phyloP scores from a whole-genome alignment of 208 protist species.

The Dictyostelium gargantuum region DNA sequence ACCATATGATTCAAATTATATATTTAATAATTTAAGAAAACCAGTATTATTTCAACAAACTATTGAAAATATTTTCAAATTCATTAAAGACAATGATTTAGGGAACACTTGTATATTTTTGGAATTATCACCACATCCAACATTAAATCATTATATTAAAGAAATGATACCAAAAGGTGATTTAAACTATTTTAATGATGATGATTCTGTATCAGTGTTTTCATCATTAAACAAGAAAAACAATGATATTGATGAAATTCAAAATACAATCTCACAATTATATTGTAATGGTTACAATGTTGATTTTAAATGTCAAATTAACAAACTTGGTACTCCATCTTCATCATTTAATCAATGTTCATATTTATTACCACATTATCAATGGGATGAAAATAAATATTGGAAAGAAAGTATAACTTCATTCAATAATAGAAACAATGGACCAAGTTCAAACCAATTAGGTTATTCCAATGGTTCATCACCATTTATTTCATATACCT shows the following conservation, averaged over 20 bases:
- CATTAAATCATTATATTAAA: background rate
- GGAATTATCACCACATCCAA: constrained; percentile 33
- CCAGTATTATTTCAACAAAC: constrained; percentile 5
- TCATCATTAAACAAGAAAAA: constrained; percentile 9
- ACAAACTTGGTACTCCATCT: background rate
- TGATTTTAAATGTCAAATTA: background rate
- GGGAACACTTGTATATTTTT: background rate
- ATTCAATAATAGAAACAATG: background rate
- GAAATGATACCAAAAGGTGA: background rate
- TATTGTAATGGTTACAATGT: background rate
- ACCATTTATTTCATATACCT: background rate
- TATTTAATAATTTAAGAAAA: background rate
- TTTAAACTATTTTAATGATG: background rate
- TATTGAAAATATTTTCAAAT: background rate
- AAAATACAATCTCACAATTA: background rate
- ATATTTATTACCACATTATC: background rate
- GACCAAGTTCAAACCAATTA: background rate
- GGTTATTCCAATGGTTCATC: background rate
- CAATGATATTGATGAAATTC: background rate
- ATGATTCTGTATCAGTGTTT: background rate
- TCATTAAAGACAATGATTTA: background rate
- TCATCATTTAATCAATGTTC: background rate
- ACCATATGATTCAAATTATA: background rate
- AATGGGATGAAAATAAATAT: constrained; percentile 12
- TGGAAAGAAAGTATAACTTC: background rate